Conservation (phyloP, 352 stramenopile genomes). For the Thraustochytrium striatum region DNA sequence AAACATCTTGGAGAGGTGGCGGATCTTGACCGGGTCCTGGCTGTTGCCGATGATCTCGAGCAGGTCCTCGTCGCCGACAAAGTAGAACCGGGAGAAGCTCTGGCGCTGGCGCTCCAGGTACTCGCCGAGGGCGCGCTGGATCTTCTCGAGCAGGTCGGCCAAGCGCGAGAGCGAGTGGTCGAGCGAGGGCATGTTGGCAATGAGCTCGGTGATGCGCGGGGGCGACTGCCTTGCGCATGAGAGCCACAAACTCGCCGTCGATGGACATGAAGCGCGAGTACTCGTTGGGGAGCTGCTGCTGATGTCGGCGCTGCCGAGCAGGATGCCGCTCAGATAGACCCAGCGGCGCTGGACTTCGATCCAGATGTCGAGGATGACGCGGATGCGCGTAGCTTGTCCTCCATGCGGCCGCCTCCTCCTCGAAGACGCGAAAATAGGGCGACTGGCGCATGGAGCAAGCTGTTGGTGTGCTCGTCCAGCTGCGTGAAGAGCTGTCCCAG, state of each 20-base stretch:
- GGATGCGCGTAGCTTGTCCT: slow-evolving; percentile 93
- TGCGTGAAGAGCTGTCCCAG: slow-evolving; percentile 98
- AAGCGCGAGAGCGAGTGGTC: slow-evolving; percentile 84
- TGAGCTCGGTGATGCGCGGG: slow-evolving; percentile 89
- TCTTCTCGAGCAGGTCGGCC: slow-evolving; percentile 93
- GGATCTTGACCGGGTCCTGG: slow-evolving; percentile 93
- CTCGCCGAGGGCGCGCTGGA: slow-evolving; percentile 95
- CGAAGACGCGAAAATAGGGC: slow-evolving; percentile 98
- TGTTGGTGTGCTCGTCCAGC: slow-evolving; percentile 98
- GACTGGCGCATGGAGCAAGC: slow-evolving; percentile 97
- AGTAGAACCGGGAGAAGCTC: slow-evolving; percentile 94
- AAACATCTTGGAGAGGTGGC: slow-evolving; percentile 99
- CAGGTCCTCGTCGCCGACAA: slow-evolving; percentile 99
- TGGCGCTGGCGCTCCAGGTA: slow-evolving; percentile 96
- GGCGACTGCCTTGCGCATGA: slow-evolving; percentile 95
- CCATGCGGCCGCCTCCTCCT: slow-evolving; percentile 92
- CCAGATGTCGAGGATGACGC: slow-evolving; percentile 96
- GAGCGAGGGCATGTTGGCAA: slow-evolving; percentile 60
- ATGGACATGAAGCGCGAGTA: slow-evolving; percentile 96
- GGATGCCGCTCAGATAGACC: slow-evolving; percentile 99
- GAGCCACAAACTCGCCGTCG: slow-evolving; percentile 94
- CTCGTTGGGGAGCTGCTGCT: slow-evolving; percentile 94
- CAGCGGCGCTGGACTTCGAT: slow-evolving; percentile 98
- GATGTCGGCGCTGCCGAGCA: slow-evolving; percentile 85
- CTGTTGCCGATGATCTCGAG: slow-evolving; percentile 99